Evolutionary conservation across 2,329 filamentous ascomycete genomes (phyloP).

Genomic region (Fonsecaea nubica): DNA sequence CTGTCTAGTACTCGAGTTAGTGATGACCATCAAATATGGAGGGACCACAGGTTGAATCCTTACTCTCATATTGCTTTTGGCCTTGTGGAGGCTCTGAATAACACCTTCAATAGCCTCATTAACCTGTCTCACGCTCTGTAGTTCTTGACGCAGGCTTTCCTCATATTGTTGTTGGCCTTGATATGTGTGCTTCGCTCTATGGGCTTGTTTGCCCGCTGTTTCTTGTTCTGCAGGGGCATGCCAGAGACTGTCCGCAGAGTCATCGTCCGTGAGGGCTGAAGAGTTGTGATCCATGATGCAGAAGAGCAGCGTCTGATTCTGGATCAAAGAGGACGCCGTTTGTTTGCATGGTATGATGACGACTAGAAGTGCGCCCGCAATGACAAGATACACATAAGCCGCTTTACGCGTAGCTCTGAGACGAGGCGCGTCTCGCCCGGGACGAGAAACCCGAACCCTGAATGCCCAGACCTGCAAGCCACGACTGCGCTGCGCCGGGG

Average conservation of each 20-base stretch:
- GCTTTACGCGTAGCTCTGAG: constrained; percentile 1
- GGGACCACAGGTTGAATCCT: constrained; percentile 30
- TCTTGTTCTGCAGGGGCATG: constrained; percentile 27
- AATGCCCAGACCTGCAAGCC: constrained; percentile 8
- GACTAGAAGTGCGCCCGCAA: neutral
- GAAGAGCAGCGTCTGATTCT: neutral
- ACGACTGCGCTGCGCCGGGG: neutral
- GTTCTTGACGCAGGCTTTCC: constrained; percentile 74
- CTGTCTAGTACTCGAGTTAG: constrained; percentile 63
- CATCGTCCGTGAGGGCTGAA: constrained; percentile 9
- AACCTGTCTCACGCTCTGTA: constrained; percentile 82
- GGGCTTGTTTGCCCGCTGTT: constrained; percentile 16
- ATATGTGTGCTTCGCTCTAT: constrained; percentile 24
- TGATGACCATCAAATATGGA: neutral
- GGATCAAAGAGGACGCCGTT: neutral
- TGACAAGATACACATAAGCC: neutral
- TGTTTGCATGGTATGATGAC: neutral
- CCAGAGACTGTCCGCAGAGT: constrained; percentile 26
- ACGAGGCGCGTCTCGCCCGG: neutral
- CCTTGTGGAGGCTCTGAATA: constrained; percentile 53
- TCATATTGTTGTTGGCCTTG: constrained; percentile 67
- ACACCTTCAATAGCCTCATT: constrained; percentile 80
- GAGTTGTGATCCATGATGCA: constrained; percentile 22
- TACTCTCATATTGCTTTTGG: constrained; percentile 59
- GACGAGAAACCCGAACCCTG: neutral